Conservation (phyloP, 1,284 basidiomycete species). For the Schizophyllum commune region DNA sequence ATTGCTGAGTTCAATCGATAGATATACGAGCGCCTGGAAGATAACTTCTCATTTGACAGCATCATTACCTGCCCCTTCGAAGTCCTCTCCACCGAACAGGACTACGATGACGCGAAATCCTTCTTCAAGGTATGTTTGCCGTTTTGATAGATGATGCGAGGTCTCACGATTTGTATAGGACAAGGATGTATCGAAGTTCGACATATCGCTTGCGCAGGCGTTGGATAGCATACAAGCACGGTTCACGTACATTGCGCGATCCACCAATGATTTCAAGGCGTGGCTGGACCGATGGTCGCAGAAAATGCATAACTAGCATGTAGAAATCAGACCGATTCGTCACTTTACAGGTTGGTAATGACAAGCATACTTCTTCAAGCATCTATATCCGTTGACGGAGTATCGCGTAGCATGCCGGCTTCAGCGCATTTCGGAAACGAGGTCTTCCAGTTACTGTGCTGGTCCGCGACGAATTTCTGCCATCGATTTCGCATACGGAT, state of each 20-base stretch:
- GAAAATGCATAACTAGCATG: no score
- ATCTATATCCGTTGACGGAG: no score
- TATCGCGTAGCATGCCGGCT: no score
- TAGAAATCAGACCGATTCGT: no score
- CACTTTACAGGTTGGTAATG: no score
- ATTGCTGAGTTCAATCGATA: constrained; percentile 20
- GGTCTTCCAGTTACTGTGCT: no score
- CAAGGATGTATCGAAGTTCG: constrained; percentile 60
- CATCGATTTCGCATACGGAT: no score
- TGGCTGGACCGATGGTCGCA: constrained; percentile 57
- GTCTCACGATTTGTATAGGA: constrained; percentile 25
- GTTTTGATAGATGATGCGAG: no score
- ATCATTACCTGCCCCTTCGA: background rate
- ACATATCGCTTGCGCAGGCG: constrained; percentile 55
- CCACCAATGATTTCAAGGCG: constrained; percentile 44
- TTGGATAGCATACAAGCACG: constrained; percentile 59
- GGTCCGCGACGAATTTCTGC: no score
- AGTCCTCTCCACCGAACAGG: constrained; percentile 5
- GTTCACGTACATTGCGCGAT: constrained; percentile 52
- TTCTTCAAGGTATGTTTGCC: constrained; percentile 7
- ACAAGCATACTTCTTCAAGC: no score
- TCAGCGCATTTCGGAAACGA: no score
- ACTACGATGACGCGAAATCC: constrained; percentile 2
- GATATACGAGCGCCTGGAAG: constrained; percentile 67
- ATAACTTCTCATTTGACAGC: constrained; percentile 46